A percentile compares a stretch with the other conserved stretches of the same genome.
phyloP scores from a whole-genome alignment of 768 basidiomycete species.

The Mycena epipterygia region DNA sequence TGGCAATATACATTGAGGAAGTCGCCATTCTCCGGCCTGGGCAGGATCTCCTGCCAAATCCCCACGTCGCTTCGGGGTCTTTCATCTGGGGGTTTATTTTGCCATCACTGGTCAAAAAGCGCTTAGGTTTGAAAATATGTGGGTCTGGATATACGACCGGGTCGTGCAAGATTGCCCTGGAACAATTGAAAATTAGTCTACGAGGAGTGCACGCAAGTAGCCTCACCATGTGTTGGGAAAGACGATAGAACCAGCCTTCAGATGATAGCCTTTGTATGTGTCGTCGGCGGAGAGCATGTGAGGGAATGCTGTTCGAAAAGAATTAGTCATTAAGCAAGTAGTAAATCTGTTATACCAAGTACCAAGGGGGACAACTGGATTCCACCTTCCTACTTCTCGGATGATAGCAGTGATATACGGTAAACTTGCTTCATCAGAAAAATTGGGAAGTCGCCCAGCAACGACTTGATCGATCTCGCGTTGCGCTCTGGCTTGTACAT shows the following conservation, averaged over 20 bases:
- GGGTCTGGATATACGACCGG: constrained; percentile 48
- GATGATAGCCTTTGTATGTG: constrained; percentile 43
- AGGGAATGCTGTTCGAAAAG: constrained; percentile 33
- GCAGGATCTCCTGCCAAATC: constrained; percentile 36
- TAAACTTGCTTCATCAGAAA: constrained; percentile 23
- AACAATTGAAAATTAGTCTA: not conserved
- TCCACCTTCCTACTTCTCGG: constrained; percentile 31
- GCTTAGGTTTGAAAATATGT: constrained; percentile 48
- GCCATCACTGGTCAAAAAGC: constrained; percentile 45
- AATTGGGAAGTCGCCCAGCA: constrained; percentile 30
- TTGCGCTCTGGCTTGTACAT: constrained; percentile 40
- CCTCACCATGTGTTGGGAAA: constrained; percentile 42
- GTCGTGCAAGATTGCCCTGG: constrained; percentile 51
- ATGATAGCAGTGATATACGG: constrained; percentile 32
- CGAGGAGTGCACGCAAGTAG: not conserved
- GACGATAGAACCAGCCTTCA: constrained; percentile 42
- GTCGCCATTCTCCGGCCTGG: constrained; percentile 42
- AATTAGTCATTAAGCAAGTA: not conserved
- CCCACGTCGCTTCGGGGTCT: constrained; percentile 39
- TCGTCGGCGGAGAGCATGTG: constrained; percentile 41
- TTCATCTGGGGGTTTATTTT: constrained; percentile 34
- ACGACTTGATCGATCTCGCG: constrained; percentile 41
- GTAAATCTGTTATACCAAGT: not conserved
- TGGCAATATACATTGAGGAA: constrained; percentile 43
- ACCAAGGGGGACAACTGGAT: constrained; percentile 31